A percentile compares a stretch with the other conserved stretches of the same genome.
Evolutionary conservation across 2,329 filamentous ascomycete species (phyloP).

Genomic region (Fusarium succisae): DNA sequence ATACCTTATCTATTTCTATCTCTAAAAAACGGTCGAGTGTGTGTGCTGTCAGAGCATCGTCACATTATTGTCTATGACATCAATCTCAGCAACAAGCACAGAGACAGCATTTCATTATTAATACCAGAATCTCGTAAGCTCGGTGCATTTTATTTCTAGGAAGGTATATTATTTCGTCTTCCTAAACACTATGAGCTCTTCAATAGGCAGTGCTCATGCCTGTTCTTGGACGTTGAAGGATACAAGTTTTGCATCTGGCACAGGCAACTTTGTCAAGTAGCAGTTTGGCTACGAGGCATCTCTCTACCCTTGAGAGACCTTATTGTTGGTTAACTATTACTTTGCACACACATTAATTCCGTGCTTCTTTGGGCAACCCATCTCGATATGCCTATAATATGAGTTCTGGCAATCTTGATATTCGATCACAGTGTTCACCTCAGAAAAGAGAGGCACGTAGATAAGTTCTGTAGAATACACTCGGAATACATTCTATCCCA

Average conservation of each 20-base stretch:
- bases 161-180: background rate
- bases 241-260: background rate
- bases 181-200: background rate
- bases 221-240: background rate
- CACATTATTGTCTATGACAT: slow-evolving; percentile 10
- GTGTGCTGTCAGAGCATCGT: slow-evolving; percentile 17
- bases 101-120: background rate
- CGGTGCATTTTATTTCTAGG: no score
- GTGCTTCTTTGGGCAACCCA: background rate
- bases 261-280: background rate
- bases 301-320: background rate
- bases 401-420: background rate
- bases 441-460: no score
- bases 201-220: background rate
- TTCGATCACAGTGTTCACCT: background rate
- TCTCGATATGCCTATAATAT: background rate
- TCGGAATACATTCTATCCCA: background rate
- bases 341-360: background rate
- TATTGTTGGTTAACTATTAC: background rate
- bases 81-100: background rate
- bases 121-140: background rate
- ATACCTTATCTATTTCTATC: background rate
- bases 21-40: background rate
- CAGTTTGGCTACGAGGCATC: background rate
- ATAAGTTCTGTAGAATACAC: background rate